phyloP scores from a whole-genome alignment of 2,329 filamentous ascomycete genomes.

The Pseudogymnoascus sp. region DNA sequence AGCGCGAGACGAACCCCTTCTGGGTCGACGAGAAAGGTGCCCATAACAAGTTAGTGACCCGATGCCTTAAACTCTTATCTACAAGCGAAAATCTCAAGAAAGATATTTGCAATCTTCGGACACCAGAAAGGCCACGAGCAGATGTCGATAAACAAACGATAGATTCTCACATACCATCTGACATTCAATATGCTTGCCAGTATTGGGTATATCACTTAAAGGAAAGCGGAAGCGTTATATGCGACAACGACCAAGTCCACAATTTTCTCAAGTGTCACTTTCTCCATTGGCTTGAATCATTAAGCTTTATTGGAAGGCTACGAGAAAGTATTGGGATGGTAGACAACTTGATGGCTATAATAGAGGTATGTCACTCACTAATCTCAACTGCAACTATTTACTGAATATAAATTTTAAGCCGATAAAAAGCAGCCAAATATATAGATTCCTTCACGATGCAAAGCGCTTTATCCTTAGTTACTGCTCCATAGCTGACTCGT shows the following conservation, averaged over 20 bases:
- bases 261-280: conserved; percentile 15
- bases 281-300: conserved; percentile 16
- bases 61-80: conserved; percentile 29
- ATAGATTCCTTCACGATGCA: conserved; percentile 14
- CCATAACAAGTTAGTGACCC: conserved; percentile 24
- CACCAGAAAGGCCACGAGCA: conserved; percentile 17
- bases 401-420: not conserved
- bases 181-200: conserved; percentile 21
- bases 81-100: conserved; percentile 19
- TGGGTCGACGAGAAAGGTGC: conserved; percentile 26
- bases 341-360: conserved; percentile 11
- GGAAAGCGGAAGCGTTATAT: not conserved
- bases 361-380: conserved; percentile 10
- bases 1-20: conserved; percentile 17
- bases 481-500: conserved; percentile 20
- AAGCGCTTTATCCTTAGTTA: conserved; percentile 14
- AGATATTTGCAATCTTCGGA: conserved; percentile 27
- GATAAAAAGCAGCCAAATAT: not conserved
- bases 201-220: conserved; percentile 23
- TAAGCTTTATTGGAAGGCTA: conserved; percentile 14
- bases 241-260: not conserved
- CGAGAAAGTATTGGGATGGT: conserved; percentile 16
- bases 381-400: not conserved
- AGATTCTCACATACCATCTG: conserved; percentile 16
- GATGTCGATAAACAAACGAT: conserved; percentile 15